phyloP scores from a whole-genome alignment of 1,284 basidiomycete species.

The Puccinia coronata region DNA sequence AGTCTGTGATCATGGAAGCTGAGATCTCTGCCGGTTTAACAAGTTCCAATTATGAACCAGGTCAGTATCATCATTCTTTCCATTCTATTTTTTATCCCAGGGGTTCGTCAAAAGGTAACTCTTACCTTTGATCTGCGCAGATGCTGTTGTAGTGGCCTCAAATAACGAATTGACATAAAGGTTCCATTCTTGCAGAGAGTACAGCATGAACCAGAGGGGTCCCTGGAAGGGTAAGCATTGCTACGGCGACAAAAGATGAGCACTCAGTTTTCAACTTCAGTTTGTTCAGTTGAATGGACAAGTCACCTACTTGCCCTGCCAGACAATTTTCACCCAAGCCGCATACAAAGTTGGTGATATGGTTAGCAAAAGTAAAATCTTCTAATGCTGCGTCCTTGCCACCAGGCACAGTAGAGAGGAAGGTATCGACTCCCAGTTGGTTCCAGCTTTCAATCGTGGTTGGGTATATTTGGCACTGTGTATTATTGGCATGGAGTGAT shows the following conservation, averaged over 20 bases:
- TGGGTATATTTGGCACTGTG: constrained; percentile 21
- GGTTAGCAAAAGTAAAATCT: constrained; percentile 24
- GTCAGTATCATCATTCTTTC: not conserved
- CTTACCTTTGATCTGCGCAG: constrained; percentile 37
- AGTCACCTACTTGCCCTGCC: constrained; percentile 31
- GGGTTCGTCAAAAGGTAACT: not conserved
- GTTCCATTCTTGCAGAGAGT: constrained; percentile 42
- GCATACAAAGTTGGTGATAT: constrained; percentile 33
- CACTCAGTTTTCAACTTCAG: not conserved
- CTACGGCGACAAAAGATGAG: not conserved
- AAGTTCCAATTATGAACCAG: not conserved
- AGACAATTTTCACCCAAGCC: constrained; percentile 42
- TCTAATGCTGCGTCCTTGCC: constrained; percentile 16
- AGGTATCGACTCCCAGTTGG: constrained; percentile 26
- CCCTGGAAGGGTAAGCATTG: constrained; percentile 44
- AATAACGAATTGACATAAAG: constrained; percentile 42
- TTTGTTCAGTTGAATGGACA: not conserved
- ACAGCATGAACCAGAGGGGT: constrained; percentile 32
- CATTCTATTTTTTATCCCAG: not conserved
- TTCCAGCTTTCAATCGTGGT: constrained; percentile 32
- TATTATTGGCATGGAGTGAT: not conserved
- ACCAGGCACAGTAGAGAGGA: constrained; percentile 12
- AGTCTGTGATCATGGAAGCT: constrained; percentile 37
- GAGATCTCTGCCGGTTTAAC: constrained; percentile 25
- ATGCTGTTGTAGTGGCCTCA: constrained; percentile 19